Conservation (phyloP, 2,329 filamentous ascomycete species). For the Boeremia exigua region DNA sequence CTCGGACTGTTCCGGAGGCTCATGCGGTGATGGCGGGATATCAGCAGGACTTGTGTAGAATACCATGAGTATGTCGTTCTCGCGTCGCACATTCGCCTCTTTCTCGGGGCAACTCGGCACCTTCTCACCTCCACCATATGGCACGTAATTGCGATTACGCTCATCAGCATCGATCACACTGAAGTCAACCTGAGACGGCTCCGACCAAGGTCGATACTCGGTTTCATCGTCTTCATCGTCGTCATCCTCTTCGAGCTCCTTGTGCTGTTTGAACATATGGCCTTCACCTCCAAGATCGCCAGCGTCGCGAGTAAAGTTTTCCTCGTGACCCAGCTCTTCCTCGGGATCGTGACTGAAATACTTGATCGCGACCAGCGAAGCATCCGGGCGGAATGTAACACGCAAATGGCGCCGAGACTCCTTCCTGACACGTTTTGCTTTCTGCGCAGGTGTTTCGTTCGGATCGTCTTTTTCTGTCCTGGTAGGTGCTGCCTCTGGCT, state of each 20-base stretch:
- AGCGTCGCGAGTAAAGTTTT: conserved; percentile 73
- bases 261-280: conserved; percentile 59
- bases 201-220: conserved; percentile 40
- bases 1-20: conserved; percentile 49
- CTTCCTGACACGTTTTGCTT: conserved; percentile 71
- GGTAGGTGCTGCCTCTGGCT: conserved; percentile 52
- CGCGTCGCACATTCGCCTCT: conserved; percentile 52
- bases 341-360: conserved; percentile 75
- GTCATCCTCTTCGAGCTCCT: conserved; percentile 70
- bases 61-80: conserved; percentile 55
- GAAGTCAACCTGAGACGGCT: conserved; percentile 52
- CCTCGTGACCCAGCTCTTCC: conserved; percentile 71
- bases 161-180: conserved; percentile 49
- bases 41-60: conserved; percentile 54
- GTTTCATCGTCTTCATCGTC: conserved; percentile 63
- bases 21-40: conserved; percentile 55
- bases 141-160: conserved; percentile 52
- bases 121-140: conserved; percentile 52
- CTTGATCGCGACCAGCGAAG: conserved; percentile 69
- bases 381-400: conserved; percentile 73
- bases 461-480: conserved; percentile 61
- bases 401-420: conserved; percentile 73
- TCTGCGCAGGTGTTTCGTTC: conserved; percentile 72
- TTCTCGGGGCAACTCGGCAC: conserved; percentile 52
- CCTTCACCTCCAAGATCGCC: conserved; percentile 72